Evolutionary conservation across 768 basidiomycete genomes (phyloP), one percentile per base, ranked within the genome.

Genomic region (Amanita rimosa): DNA sequence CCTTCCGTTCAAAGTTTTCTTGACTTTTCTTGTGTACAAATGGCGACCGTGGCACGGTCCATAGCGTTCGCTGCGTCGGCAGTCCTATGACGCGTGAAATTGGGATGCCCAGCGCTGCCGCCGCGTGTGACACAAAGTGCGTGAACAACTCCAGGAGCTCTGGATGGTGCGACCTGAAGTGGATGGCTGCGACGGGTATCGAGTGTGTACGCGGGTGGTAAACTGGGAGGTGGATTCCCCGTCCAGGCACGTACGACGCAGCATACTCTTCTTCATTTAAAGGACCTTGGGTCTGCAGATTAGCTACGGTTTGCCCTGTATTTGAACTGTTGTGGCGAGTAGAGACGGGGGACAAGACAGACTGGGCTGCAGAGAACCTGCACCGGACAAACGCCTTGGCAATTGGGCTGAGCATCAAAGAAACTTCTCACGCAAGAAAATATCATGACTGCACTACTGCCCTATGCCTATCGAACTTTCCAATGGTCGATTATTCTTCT

Each of bases 21-120:
- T 97, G 93, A 14, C 76, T 70, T 66, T 95, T 96, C 61, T 98
- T 98, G 64, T 94, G 85, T 4, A 78, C 82, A 60, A 98, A 98
- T 8, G 95, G 94, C 3, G 79, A 76, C 31, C 83, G 78, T 7
- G 75, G 72, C 14, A 96, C 93, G 0, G 95, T 96, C 82, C 88
- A 90, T 8, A 96, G 67, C 4, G 75, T 71, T 39, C 87, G 83
- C 54, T 82, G 71, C 2, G 76, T 88, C 0, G 91, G 92, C 0
- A 95, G 76, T 3, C 67, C 65, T 11, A 73, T 72, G 9, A 81
- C 71, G 14, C 73, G 70, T 2, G 88, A 83, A 29, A 75, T 70
- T 1, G 93, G 90, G 38, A 95, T 87, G 14, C 78, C 85, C 36
- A 98, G 74, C 1, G 89, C 79, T n/a, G 80, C 70, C 0, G 94